A percentile compares a stretch with the other conserved stretches of the same genome.
phyloP scores from a whole-genome alignment of 2,329 filamentous ascomycete species.

The Cordyceps javanica region DNA sequence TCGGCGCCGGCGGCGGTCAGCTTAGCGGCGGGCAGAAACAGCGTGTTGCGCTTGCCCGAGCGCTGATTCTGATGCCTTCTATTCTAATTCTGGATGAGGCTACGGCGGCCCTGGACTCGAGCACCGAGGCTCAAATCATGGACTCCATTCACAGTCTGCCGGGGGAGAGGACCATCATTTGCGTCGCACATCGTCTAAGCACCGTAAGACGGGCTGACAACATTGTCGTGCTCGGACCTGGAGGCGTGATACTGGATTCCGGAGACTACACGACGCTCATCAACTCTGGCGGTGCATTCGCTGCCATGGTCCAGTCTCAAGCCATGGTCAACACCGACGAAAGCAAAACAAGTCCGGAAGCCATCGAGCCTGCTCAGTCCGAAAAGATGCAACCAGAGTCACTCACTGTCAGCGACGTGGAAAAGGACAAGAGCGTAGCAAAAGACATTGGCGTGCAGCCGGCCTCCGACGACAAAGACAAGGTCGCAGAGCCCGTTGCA shows the following conservation, averaged over 20 bases:
- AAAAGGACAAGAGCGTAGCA: neutral
- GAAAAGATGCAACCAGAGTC: neutral
- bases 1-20: slow-evolving; percentile 48
- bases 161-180: slow-evolving; percentile 52
- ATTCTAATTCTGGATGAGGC: slow-evolving; percentile 64
- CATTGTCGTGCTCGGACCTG: slow-evolving; percentile 54
- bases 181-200: slow-evolving; percentile 57
- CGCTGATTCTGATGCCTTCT: slow-evolving; percentile 52
- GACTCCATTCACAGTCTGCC: slow-evolving; percentile 31
- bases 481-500: neutral
- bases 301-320: slow-evolving; percentile 33
- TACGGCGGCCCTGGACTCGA: slow-evolving; percentile 46
- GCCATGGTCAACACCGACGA: slow-evolving; percentile 11
- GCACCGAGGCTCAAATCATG: slow-evolving; percentile 38
- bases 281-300: slow-evolving; percentile 41
- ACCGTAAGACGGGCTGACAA: slow-evolving; percentile 57
- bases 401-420: neutral
- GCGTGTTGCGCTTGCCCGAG: slow-evolving; percentile 55
- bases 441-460: neutral
- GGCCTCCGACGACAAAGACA: neutral
- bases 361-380: neutral
- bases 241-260: slow-evolving; percentile 54
- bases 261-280: slow-evolving; percentile 57
- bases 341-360: slow-evolving; percentile 7
- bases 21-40: slow-evolving; percentile 54